A percentile compares a stretch with the other conserved stretches of the same genome.
Evolutionary conservation across 1,284 basidiomycete species (phyloP).

Genomic region (Lentinula novae-zelandiae): DNA sequence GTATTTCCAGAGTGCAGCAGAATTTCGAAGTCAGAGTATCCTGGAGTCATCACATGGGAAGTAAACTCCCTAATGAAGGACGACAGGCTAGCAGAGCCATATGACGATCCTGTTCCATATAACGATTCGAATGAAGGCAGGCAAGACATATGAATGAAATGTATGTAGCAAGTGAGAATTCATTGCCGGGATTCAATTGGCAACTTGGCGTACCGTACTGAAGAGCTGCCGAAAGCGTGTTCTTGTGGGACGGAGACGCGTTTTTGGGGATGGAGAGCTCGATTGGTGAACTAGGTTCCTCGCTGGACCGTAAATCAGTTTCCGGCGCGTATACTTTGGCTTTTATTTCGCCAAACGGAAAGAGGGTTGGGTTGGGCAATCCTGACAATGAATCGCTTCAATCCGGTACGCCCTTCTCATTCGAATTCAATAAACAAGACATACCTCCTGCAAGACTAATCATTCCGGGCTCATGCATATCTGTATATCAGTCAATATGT

Average conservation of each 20-base stretch:
- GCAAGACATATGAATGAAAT: neutral
- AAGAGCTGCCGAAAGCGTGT: constrained; percentile 11
- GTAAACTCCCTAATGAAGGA: constrained; percentile 13
- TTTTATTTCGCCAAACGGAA: constrained; percentile 9
- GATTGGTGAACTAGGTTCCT: neutral
- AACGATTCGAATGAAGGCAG: neutral
- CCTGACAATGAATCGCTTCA: neutral
- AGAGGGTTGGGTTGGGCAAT: constrained; percentile 15
- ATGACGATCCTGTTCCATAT: neutral
- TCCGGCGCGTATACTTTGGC: constrained; percentile 8
- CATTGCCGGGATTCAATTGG: neutral
- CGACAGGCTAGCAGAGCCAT: constrained; percentile 9
- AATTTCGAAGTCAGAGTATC: constrained; percentile 14
- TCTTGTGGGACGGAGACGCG: constrained; percentile 6
- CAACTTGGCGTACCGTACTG: constrained; percentile 5
- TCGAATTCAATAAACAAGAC: neutral
- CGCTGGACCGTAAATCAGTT: neutral
- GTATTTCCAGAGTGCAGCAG: constrained; percentile 26
- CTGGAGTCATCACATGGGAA: constrained; percentile 12
- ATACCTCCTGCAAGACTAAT: constrained; percentile 17
- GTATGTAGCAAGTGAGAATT: neutral
- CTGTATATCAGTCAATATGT: neutral
- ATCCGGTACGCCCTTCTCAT: no score
- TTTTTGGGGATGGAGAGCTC: constrained; percentile 8
- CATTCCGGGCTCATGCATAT: constrained; percentile 13